Conservation (phyloP, 2,329 filamentous ascomycete species). For the Curvularia lunata region DNA sequence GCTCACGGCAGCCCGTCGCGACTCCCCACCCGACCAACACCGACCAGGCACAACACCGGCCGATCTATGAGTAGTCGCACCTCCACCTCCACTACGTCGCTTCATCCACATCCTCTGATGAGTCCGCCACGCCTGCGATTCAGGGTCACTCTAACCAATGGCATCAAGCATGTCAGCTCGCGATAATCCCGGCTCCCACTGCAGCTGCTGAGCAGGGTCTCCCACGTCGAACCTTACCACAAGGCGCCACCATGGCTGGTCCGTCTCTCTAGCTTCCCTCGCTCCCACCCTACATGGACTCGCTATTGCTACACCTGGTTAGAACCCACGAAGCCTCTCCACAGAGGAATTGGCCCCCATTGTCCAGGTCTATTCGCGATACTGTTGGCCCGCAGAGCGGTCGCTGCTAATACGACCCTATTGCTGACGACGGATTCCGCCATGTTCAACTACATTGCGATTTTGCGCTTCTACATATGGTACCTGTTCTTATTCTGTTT, state of each 20-base stretch:
- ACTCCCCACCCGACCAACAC: background rate
- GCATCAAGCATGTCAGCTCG: constrained; percentile 6
- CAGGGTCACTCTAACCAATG: constrained; percentile 4
- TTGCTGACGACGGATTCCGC: constrained; percentile 1
- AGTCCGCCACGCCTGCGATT: background rate
- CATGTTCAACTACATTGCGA: background rate
- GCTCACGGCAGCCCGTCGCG: background rate
- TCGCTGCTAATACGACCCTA: background rate
- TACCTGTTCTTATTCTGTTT: too few relatives aligned
- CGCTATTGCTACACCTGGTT: constrained; percentile 11
- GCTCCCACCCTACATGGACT: constrained; percentile 4
- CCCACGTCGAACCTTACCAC: constrained; percentile 16
- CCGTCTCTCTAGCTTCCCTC: constrained; percentile 10
- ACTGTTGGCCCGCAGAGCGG: constrained; percentile 13
- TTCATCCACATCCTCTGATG: background rate
- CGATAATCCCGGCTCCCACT: constrained; percentile 8
- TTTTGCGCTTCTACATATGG: background rate
- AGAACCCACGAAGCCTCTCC: constrained; percentile 10
- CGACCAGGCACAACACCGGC: background rate
- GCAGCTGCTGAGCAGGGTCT: constrained; percentile 8
- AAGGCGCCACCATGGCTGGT: constrained; percentile 19
- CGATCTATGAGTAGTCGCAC: background rate
- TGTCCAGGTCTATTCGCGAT: constrained; percentile 16
- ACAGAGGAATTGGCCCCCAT: constrained; percentile 16
- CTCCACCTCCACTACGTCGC: background rate